Evolutionary conservation across 768 basidiomycete species (phyloP).

Genomic region (Tremella mesenterica): DNA sequence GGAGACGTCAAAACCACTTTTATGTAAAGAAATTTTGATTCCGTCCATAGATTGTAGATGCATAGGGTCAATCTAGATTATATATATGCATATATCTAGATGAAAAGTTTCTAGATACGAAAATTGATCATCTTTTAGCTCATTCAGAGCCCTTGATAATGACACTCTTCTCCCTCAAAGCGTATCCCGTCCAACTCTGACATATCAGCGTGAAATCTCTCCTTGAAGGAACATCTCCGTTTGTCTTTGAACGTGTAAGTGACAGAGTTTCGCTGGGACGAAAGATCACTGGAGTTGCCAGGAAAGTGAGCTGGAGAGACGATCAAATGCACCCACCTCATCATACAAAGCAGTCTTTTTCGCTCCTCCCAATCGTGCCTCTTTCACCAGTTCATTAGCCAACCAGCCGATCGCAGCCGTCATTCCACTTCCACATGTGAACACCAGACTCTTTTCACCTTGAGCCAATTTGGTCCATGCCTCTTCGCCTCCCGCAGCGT

Average conservation of each 20-base stretch:
- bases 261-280: no score
- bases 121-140: no score
- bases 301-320: no score
- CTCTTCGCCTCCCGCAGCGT: slow-evolving; percentile 57
- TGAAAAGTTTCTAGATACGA: no score
- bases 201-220: not conserved
- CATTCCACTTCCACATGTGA: slow-evolving; percentile 94
- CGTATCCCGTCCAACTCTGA: slow-evolving; percentile 95
- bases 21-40: no score
- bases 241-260: no score
- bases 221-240: not conserved
- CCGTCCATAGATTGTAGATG: no score
- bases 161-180: slow-evolving; percentile 61
- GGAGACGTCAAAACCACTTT: no score
- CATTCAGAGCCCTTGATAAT: slow-evolving; percentile 63
- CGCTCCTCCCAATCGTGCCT: slow-evolving; percentile 42
- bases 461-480: slow-evolving; percentile 51
- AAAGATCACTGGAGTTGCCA: no score
- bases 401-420: slow-evolving; percentile 93
- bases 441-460: slow-evolving; percentile 58
- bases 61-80: no score
- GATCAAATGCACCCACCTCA: slow-evolving; percentile 60
- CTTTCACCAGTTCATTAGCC: slow-evolving; percentile 60
- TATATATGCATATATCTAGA: no score
- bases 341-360: slow-evolving; percentile 67